Evolutionary conservation across 2,329 filamentous ascomycete genomes (phyloP).

Genomic region (Colletotrichum sp.): DNA sequence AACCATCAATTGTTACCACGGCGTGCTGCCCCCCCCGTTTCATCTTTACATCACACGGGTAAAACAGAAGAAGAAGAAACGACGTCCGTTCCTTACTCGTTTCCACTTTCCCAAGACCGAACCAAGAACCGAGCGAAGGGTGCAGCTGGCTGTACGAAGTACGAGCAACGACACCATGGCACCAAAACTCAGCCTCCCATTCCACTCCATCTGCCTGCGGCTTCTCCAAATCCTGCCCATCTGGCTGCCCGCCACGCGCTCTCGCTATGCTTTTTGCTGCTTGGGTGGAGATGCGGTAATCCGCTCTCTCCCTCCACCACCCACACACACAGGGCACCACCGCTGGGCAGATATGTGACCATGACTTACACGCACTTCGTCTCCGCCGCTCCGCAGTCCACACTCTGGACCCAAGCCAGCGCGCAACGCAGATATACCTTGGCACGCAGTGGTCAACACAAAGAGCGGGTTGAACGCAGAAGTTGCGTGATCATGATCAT

Average conservation of each 20-base stretch:
- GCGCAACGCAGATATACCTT: not conserved
- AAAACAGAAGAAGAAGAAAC: conserved; percentile 8
- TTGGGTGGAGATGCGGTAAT: not conserved
- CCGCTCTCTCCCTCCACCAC: not conserved
- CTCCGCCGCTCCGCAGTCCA: not conserved
- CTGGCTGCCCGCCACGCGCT: not conserved
- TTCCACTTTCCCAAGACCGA: conserved; percentile 9
- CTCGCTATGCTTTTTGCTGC: not conserved
- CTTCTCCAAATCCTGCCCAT: not conserved
- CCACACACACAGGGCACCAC: not conserved
- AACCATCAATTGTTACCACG: not conserved
- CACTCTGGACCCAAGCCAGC: not conserved
- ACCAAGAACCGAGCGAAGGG: not conserved
- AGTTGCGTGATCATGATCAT: not conserved
- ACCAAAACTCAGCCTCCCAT: not conserved
- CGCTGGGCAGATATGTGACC: not conserved
- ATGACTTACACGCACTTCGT: not conserved
- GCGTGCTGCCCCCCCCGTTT: not conserved
- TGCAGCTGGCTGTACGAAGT: not conserved
- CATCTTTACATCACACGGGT: conserved; percentile 14
- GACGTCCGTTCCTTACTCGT: conserved; percentile 18
- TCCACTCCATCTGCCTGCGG: not conserved
- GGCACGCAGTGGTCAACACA: not conserved
- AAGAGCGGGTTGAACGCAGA: not conserved
- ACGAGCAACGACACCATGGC: not conserved